Percentiles rank a stretch among this genome's conserved stretches.
Conservation (phyloP, 2,329 filamentous ascomycete genomes). For the Fusarium agapanthi region DNA sequence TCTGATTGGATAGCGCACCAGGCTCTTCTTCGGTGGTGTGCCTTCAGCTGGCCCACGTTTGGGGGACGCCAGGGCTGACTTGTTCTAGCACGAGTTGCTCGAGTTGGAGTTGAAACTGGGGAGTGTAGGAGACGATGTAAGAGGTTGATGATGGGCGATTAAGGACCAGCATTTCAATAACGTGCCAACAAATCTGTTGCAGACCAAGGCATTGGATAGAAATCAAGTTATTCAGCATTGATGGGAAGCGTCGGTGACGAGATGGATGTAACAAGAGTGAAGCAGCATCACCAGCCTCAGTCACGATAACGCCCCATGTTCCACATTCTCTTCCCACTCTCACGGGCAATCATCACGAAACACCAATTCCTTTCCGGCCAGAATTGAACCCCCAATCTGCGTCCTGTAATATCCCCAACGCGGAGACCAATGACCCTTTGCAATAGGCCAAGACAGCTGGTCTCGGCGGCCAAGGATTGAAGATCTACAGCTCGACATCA, state of each 20-base stretch:
- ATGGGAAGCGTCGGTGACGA: constrained; percentile 2
- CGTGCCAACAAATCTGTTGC: constrained; percentile 24
- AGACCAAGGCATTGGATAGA: constrained; percentile 22
- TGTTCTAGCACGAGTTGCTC: constrained; percentile 15
- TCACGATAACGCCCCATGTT: constrained; percentile 27
- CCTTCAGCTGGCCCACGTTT: constrained; percentile 35
- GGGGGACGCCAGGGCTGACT: constrained; percentile 34
- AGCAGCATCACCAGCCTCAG: constrained; percentile 12
- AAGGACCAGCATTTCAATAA: constrained; percentile 34
- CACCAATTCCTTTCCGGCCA: background rate
- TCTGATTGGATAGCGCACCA: constrained; percentile 25
- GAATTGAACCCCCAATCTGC: background rate
- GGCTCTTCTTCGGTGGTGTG: constrained; percentile 39
- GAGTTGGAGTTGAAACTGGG: constrained; percentile 23
- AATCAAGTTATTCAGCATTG: constrained; percentile 6
- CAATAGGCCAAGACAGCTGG: constrained; percentile 15
- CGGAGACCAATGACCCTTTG: constrained; percentile 14
- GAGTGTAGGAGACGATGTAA: constrained; percentile 22
- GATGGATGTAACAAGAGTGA: constrained; percentile 30
- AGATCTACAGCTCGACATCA: constrained; percentile 34
- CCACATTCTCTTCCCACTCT: constrained; percentile 22
- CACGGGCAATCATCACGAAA: constrained; percentile 3
- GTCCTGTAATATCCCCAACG: background rate
- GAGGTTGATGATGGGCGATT: constrained; percentile 29
- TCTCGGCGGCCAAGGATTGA: constrained; percentile 26